A percentile compares a stretch with the other conserved stretches of the same genome.
phyloP scores from a whole-genome alignment of 108 stramenopile genomes.

The Schizochytrium sp. region DNA sequence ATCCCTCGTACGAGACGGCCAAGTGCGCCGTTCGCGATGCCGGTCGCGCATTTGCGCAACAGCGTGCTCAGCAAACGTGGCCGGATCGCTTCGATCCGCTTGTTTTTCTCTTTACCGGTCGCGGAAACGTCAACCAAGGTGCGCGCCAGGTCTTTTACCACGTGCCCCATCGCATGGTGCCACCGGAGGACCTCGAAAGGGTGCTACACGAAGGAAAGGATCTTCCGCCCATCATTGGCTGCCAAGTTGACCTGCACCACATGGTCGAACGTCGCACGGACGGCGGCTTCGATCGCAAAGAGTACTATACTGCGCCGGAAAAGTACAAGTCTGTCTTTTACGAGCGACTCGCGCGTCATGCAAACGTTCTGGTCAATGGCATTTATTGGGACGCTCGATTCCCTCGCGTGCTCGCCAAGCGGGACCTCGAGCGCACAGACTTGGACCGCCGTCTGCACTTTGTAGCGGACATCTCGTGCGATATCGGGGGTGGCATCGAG shows the following conservation, averaged over 20 bases:
- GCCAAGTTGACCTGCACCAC: slow-evolving; percentile 39
- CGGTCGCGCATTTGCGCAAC: slow-evolving; percentile 28
- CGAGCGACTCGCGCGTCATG: slow-evolving; percentile 51
- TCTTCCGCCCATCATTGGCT: slow-evolving; percentile 42
- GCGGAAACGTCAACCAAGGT: slow-evolving; percentile 64
- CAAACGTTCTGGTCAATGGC: slow-evolving; percentile 62
- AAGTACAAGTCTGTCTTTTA: slow-evolving; percentile 61
- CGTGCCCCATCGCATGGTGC: slow-evolving; percentile 66
- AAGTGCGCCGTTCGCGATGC: slow-evolving; percentile 39
- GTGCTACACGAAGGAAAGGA: neutral
- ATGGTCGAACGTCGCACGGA: neutral
- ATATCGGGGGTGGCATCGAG: slow-evolving; percentile 59
- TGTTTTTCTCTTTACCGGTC: slow-evolving; percentile 61
- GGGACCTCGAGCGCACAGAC: slow-evolving; percentile 45
- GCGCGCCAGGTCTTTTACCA: slow-evolving; percentile 61
- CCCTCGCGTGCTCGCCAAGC: slow-evolving; percentile 62
- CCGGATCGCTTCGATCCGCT: slow-evolving; percentile 42
- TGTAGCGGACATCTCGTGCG: slow-evolving; percentile 71
- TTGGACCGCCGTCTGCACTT: slow-evolving; percentile 44
- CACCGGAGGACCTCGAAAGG: slow-evolving; percentile 48
- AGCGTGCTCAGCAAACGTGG: neutral
- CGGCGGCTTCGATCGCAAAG: slow-evolving; percentile 46
- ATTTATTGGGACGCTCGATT: slow-evolving; percentile 75
- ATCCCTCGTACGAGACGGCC: slow-evolving; percentile 53
- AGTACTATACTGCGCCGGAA: slow-evolving; percentile 58